Evolutionary conservation across 2,329 filamentous ascomycete species (phyloP), one percentile per base, ranked within the genome.

Genomic region (Capronia coronata): DNA sequence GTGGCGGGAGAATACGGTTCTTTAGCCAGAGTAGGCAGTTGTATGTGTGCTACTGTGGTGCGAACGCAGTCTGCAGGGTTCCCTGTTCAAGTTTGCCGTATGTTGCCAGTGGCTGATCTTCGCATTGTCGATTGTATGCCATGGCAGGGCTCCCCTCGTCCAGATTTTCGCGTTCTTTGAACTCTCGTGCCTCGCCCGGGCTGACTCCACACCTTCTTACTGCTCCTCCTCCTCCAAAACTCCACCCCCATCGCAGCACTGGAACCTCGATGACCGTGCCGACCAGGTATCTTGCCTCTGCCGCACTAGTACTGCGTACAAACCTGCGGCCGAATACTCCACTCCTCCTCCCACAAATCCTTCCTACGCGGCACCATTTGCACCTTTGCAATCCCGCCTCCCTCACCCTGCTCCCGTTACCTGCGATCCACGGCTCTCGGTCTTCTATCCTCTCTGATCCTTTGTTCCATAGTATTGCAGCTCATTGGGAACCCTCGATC

Each of bases 321-420:
- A 35, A 35, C 6, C 23, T 18, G 38, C 21, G 25, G 19, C 40
- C 25, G 16, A 9, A 9, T 39, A 42, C 46, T 41, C 37, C 46
- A 32, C 25, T 48, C 46, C 39, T 48, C 46, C 39, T 48, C 39
- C 46, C 46, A 48, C 46, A 43, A 43, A 48, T 42, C 35, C 14
- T 25, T 40, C 34, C 22, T 16, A 27, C n/a, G n/a, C n/a, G n/a
- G n/a, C n/a, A n/a, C n/a, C n/a, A n/a, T n/a, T n/a, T n/a, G n/a
- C n/a, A n/a, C 27, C 22, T 30, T 29, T 38, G 29, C 30, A 16
- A 2, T 32, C 29, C 22, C 46, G 34, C 35, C 41, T 38, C 42
- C 41, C 44, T 14, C 13, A 49, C 40, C 34, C 39, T 7, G 6
- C 25, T 29, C 7, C 21, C 10, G 30, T 25, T 19, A 30, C 22